phyloP scores from a whole-genome alignment of 2,329 filamentous ascomycete species.

The Apiospora kogelbergensis region DNA sequence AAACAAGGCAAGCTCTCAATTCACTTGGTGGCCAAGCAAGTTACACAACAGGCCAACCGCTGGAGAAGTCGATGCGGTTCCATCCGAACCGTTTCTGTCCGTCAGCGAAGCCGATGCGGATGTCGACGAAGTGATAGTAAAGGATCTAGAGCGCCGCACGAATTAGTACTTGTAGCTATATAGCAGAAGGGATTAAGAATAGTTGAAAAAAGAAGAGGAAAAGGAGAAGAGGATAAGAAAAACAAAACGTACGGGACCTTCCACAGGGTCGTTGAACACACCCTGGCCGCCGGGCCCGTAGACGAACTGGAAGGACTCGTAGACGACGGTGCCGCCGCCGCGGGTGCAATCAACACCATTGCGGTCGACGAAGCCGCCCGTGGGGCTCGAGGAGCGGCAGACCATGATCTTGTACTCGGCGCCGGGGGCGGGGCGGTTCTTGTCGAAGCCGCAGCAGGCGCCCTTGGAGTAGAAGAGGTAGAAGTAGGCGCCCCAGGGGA shows the following conservation, averaged over 20 bases:
- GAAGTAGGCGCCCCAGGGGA: constrained; percentile 55
- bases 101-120: constrained; percentile 50
- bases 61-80: constrained; percentile 42
- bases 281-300: constrained; percentile 66
- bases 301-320: constrained; percentile 55
- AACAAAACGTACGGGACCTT: constrained; percentile 43
- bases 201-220: constrained; percentile 45
- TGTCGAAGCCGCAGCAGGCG: constrained; percentile 61
- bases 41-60: constrained; percentile 44
- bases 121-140: constrained; percentile 40
- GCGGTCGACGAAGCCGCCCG: constrained; percentile 57
- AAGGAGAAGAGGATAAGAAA: constrained; percentile 27
- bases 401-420: constrained; percentile 67
- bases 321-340: constrained; percentile 58
- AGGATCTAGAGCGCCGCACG: neutral
- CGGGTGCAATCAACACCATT: constrained; percentile 50
- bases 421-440: constrained; percentile 48
- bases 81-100: constrained; percentile 45
- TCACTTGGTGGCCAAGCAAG: neutral
- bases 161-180: neutral
- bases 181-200: too few relatives aligned
- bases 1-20: too few relatives aligned
- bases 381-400: constrained; percentile 55
- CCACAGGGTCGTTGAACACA: constrained; percentile 46
- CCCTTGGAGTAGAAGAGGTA: constrained; percentile 66